Evolutionary conservation across 2,329 filamentous ascomycete genomes (phyloP).

Genomic region (Nannizzia gypsea): DNA sequence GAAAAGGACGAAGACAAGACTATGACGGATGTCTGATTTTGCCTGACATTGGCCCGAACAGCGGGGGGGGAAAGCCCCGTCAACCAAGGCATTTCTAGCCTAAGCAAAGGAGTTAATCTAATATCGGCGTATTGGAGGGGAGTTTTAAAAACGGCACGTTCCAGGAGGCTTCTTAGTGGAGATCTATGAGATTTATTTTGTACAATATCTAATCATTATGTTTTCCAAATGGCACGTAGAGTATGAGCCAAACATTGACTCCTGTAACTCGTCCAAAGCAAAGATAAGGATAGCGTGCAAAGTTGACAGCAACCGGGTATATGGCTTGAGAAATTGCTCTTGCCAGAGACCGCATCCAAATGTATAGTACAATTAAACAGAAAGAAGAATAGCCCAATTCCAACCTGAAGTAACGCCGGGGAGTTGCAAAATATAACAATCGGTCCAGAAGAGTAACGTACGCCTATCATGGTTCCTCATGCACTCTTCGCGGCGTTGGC

Average conservation of each 20-base stretch:
- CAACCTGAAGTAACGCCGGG: neutral
- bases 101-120: neutral
- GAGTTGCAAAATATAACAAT: constrained; percentile 6
- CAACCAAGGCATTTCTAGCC: neutral
- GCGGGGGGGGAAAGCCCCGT: neutral
- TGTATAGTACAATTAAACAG: constrained; percentile 15
- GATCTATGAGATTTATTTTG: constrained; percentile 12
- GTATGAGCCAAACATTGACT: constrained; percentile 3
- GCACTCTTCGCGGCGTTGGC: constrained; percentile 12
- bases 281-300: constrained; percentile 1
- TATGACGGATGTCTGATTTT: constrained; percentile 32
- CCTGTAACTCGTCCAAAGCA: constrained; percentile 6
- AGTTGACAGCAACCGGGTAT: neutral
- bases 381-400: constrained; percentile 3
- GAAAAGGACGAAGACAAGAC: constrained; percentile 31
- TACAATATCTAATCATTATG: constrained; percentile 10
- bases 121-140: neutral
- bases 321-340: neutral
- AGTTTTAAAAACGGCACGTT: neutral
- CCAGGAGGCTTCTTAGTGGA: constrained; percentile 9
- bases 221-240: constrained; percentile 1
- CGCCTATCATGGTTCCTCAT: constrained; percentile 4
- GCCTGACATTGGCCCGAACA: neutral
- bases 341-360: neutral
- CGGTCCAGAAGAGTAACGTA: neutral